Evolutionary conservation across 305 asterid species (phyloP), one percentile per base, ranked within the genome.

Genomic region (Andrographis paniculata): DNA sequence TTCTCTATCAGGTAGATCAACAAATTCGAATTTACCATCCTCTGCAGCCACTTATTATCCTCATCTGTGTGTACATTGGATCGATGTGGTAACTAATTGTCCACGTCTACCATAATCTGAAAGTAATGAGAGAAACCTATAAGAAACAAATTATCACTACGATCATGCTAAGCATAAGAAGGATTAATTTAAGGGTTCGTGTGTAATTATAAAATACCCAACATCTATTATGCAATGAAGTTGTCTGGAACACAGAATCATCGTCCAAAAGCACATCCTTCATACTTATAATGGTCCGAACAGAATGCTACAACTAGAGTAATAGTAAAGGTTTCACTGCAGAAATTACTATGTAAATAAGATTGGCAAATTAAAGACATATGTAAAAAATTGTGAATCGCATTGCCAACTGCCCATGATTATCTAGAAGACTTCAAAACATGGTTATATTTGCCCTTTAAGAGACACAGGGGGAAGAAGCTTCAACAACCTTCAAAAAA

Each of bases 391-490:
- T 61, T 58, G 42, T 39, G 59, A 65, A 72, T 68, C 66, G 65
- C 75, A 38, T 62, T 23, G 45, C 62, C 59, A 59, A 63, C 65
- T 11, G 78, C 75, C 78, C 70, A 66, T 31, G 66, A 78, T 49
- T 75, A 70, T 69, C 84, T 69, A 58, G 71, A 59, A 61, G 74
- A 64, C 66, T 66, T 68, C 56, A 73, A 33, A 43, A 68, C 69
- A 55, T 70, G 69, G 52, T n/a, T 51, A 50, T 61, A 62, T 58
- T 62, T 74, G 59, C 73, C 75, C 56, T 70, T 69, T 60, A 65
- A 53, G 50, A 76, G 42, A 9, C 46, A 55, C 53, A 43, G 68
- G 46, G 54, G 71, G 85, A n/a, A n/a, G n/a, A 74, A 69, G 76
- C 52, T 51, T 66, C 59, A 67, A 21, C 61, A 40, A 46, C 37